A percentile compares a stretch with the other conserved stretches of the same genome.
Conservation (phyloP, 768 basidiomycete species). For the Termitomyces heimii region DNA sequence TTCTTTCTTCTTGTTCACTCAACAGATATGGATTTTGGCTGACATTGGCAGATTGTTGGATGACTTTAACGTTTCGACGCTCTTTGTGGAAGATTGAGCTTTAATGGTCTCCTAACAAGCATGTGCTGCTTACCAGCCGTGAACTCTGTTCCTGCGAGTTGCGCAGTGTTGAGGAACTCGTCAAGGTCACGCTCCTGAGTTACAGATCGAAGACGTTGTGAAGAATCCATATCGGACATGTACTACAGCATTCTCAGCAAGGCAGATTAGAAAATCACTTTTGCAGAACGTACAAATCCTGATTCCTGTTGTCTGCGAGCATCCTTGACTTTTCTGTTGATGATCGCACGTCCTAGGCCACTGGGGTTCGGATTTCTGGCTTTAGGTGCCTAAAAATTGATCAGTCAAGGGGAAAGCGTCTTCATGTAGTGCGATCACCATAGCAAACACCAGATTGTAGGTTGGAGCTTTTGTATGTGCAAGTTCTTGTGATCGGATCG, state of each 20-base stretch:
- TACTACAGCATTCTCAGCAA: conserved; percentile 41
- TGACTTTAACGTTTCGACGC: conserved; percentile 74
- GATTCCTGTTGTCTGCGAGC: conserved; percentile 55
- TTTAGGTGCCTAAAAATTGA: conserved; percentile 43
- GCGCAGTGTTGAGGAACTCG: conserved; percentile 92
- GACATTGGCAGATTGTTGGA: conserved; percentile 47
- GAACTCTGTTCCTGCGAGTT: conserved; percentile 92
- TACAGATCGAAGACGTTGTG: conserved; percentile 75
- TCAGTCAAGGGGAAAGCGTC: neutral
- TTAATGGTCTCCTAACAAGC: neutral
- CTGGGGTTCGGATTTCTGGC: conserved; percentile 60
- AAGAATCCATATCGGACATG: conserved; percentile 64
- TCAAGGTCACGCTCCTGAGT: conserved; percentile 96
- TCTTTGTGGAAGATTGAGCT: conserved; percentile 35
- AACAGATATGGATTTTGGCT: conserved; percentile 84
- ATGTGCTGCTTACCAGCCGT: conserved; percentile 66
- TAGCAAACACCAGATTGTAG: neutral
- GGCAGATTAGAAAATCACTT: neutral
- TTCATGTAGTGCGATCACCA: neutral
- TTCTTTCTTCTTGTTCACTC: conserved; percentile 74
- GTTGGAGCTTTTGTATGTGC: neutral
- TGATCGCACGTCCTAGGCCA: conserved; percentile 92
- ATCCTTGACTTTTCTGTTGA: conserved; percentile 85
- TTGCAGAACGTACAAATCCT: conserved; percentile 47
- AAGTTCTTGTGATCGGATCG: neutral